A percentile compares a stretch with the other conserved stretches of the same genome.
Evolutionary conservation across 1,284 basidiomycete species (phyloP).

Genomic region (Trametes sp.): DNA sequence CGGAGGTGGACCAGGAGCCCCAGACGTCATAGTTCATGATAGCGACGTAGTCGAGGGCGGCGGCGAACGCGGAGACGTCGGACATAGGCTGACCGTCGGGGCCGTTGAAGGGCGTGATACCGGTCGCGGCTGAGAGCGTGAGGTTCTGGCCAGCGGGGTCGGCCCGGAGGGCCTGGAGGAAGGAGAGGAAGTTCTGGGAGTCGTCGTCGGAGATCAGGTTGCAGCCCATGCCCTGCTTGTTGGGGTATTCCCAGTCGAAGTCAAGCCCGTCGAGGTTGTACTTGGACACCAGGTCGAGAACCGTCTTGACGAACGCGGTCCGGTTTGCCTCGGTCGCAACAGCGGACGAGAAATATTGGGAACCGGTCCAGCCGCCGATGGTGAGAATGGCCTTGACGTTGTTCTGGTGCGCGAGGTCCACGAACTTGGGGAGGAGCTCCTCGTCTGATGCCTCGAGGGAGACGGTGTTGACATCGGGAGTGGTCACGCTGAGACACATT

Average conservation of each 20-base stretch:
- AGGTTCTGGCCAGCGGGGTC: constrained; percentile 38
- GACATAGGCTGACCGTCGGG: constrained; percentile 57
- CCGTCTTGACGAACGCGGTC: constrained; percentile 70
- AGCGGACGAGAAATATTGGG: constrained; percentile 77
- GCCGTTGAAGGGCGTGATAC: constrained; percentile 63
- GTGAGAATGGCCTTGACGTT: constrained; percentile 79
- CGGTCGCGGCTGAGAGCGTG: constrained; percentile 65
- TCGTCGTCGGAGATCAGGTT: constrained; percentile 70
- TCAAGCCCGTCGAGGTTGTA: constrained; percentile 87
- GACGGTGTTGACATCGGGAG: constrained; percentile 51
- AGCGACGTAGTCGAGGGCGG: constrained; percentile 69
- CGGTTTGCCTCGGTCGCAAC: constrained; percentile 69
- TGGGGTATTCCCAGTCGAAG: constrained; percentile 92
- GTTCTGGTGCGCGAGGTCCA: constrained; percentile 59
- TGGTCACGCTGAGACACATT: constrained; percentile 47
- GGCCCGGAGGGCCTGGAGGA: constrained; percentile 59
- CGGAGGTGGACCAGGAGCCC: constrained; percentile 55
- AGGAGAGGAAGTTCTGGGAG: constrained; percentile 63
- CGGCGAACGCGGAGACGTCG: constrained; percentile 66
- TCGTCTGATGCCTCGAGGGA: constrained; percentile 52
- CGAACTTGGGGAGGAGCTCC: constrained; percentile 57
- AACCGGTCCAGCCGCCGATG: constrained; percentile 90
- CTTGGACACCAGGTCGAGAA: constrained; percentile 63
- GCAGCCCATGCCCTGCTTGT: constrained; percentile 67
- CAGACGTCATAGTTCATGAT: constrained; percentile 82